These are phyloP conservation scores for Datisca glomerata DNA, from an alignment of 306 rosid species.

Conservation along the genomic window DNA sequence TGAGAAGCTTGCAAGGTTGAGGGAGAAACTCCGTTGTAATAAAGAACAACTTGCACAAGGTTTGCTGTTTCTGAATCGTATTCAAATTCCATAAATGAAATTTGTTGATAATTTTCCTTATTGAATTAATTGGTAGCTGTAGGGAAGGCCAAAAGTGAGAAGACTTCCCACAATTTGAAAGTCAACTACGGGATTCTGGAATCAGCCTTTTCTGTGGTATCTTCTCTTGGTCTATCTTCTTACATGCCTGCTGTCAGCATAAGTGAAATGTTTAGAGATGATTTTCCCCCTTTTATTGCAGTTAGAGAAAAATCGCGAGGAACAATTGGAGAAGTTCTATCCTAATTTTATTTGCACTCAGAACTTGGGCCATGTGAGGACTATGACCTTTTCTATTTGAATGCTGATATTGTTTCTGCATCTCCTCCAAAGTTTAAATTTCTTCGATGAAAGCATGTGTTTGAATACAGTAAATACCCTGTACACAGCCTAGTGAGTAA, in stretches of 20 bases:
- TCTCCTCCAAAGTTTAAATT: no score
- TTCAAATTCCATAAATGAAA: no score
- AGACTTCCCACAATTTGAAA: slow-evolving; percentile 46
- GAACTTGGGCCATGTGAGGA: slow-evolving; percentile 78
- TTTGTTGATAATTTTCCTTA: not conserved
- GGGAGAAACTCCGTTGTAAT: slow-evolving; percentile 50
- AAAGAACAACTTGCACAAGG: slow-evolving; percentile 64
- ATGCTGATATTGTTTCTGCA: slow-evolving; percentile 7
- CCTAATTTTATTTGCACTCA: slow-evolving; percentile 88
- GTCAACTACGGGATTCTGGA: slow-evolving; percentile 60
- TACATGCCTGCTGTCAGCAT: not conserved
- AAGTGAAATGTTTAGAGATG: slow-evolving; percentile 10
- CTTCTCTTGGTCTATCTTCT: slow-evolving; percentile 3
- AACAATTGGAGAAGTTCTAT: slow-evolving; percentile 79
- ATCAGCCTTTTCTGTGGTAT: slow-evolving; percentile 66
- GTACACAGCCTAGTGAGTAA: no score
- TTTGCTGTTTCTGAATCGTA: no score
- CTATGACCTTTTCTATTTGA: slow-evolving; percentile 7
- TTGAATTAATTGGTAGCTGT: slow-evolving; percentile 18
- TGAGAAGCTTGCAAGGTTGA: slow-evolving; percentile 65
- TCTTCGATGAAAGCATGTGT: no score
- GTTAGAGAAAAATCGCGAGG: slow-evolving; percentile 69
- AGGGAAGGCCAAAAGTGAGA: slow-evolving; percentile 67
- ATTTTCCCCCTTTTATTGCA: slow-evolving; percentile 37
- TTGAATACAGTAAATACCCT: no score